Percentiles rank a stretch among this genome's conserved stretches.
Evolutionary conservation across 2,329 filamentous ascomycete species (phyloP).

Genomic region (Penicillium sp.): DNA sequence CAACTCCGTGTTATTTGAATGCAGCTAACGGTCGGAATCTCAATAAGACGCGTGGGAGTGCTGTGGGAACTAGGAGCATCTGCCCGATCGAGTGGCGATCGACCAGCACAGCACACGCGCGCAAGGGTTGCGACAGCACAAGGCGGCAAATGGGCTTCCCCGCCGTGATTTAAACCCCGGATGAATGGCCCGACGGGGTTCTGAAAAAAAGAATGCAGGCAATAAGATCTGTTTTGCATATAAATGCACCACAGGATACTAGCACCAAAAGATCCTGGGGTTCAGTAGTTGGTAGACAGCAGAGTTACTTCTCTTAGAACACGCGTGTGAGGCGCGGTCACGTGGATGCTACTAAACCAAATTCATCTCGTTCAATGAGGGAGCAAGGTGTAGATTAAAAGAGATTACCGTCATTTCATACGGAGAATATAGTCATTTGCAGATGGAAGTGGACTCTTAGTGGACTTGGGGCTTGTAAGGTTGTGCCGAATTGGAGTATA

Average conservation of each 20-base stretch:
- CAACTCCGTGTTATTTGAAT: slow-evolving; percentile 18
- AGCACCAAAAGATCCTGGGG: slow-evolving; percentile 1
- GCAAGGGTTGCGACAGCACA: slow-evolving; percentile 21
- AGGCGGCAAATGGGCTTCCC: slow-evolving; percentile 19
- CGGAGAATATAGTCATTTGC: neutral
- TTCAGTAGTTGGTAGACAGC: neutral
- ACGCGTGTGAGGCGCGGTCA: slow-evolving; percentile 38
- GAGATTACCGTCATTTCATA: neutral
- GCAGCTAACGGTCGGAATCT: slow-evolving; percentile 16
- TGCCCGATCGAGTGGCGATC: slow-evolving; percentile 26
- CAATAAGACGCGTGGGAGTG: slow-evolving; percentile 12
- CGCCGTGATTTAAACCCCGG: neutral
- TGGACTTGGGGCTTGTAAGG: neutral
- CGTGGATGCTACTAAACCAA: slow-evolving; percentile 21
- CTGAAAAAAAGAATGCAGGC: neutral
- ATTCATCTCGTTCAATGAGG: neutral
- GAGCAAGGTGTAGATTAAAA: neutral
- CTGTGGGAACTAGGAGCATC: slow-evolving; percentile 16
- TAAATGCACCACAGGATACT: slow-evolving; percentile 5
- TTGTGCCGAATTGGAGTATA: neutral
- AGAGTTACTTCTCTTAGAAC: slow-evolving; percentile 15
- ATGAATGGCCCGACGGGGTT: neutral
- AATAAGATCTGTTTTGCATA: neutral
- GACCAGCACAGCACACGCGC: slow-evolving; percentile 25
- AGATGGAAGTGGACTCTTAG: neutral